phyloP scores from a whole-genome alignment of 495 filamentous ascomycete species.

The Tuber indicum region DNA sequence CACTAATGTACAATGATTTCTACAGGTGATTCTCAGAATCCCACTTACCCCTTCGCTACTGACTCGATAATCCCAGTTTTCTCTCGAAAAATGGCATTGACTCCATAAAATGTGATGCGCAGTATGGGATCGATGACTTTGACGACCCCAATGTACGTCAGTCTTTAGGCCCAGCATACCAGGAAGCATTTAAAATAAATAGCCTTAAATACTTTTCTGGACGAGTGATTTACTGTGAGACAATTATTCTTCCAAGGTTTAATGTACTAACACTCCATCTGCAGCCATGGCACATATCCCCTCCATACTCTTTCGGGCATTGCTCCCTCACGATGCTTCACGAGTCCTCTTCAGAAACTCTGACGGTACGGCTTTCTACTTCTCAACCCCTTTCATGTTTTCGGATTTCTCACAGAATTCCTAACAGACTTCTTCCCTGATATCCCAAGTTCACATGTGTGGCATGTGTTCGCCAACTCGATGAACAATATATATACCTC shows the following conservation, averaged over 20 bases:
- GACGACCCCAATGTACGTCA: slow-evolving; percentile 52
- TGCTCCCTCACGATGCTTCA: slow-evolving; percentile 29
- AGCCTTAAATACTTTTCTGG: slow-evolving; percentile 67
- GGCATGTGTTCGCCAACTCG: slow-evolving; percentile 92
- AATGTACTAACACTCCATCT: slow-evolving; percentile 5
- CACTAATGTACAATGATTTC: slow-evolving; percentile 81
- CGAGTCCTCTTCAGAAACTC: slow-evolving; percentile 67
- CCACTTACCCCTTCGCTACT: neutral
- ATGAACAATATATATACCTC: slow-evolving; percentile 80
- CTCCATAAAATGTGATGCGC: slow-evolving; percentile 82
- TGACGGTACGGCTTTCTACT: slow-evolving; percentile 49
- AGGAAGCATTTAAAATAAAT: slow-evolving; percentile 79
- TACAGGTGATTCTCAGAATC: slow-evolving; percentile 48
- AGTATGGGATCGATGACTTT: slow-evolving; percentile 77
- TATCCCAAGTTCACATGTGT: slow-evolving; percentile 68
- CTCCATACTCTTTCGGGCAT: slow-evolving; percentile 35
- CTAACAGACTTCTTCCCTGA: slow-evolving; percentile 71
- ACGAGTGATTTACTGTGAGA: slow-evolving; percentile 67
- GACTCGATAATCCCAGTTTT: slow-evolving; percentile 47
- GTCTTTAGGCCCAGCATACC: slow-evolving; percentile 64
- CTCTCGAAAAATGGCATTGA: slow-evolving; percentile 63
- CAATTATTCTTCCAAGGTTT: neutral
- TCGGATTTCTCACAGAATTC: neutral
- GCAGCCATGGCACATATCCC: slow-evolving; percentile 35
- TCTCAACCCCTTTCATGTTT: neutral